Base-by-base conservation (phyloP, 306 rosid species). In the Fragaria nilgerrensis region DNA sequence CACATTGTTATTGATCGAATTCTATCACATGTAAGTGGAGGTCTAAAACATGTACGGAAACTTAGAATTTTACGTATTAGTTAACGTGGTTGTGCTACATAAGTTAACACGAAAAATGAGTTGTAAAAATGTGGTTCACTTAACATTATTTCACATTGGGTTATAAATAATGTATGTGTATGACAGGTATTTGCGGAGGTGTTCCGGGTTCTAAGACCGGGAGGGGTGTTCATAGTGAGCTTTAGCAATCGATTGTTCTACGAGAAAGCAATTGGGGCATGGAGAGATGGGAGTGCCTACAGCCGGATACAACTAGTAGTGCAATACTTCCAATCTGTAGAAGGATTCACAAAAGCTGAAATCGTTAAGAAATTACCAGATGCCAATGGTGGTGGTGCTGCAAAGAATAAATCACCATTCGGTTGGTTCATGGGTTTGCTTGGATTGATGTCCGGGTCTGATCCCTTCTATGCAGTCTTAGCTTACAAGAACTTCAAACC, bases 181-280 rank as follows among this genome's bases (percentile, higher is more conserved):
- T 34, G 25, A 32, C 87, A 94, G 96, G 98, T 94, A 44, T 91
- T 90, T 80, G 96, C 89, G 7, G 98, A 93, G 86, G 94, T 90
- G 75, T 86, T 85, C 70, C 73, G 97, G 70, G 64, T 91, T 70
- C 81, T 94, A 20, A 90, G 85, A 82, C 94, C 98, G 25, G 98
- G 97, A 84, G 97, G 97, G 52, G 86, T 87, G 48, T 91, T 94
- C 82, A 84, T 94, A 15, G 91, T 91, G 86, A 91, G 97, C 75
- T 94, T 94, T 61, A 94, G 98, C 82, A 90, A 91, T 77, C 85
- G 96, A 78, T 80, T 94, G 92, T 94, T 94, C 80, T 91, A 91
- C 66, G 98, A 88, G 85, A 94, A 91, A 84, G 98, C 94, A 64
- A 81, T 87, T 75, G 82, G 82, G 55, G 89, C 88, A 44, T 91